A percentile compares a stretch with the other conserved stretches of the same genome.
phyloP scores from a whole-genome alignment of 768 basidiomycete species.

The Suillus paluster region DNA sequence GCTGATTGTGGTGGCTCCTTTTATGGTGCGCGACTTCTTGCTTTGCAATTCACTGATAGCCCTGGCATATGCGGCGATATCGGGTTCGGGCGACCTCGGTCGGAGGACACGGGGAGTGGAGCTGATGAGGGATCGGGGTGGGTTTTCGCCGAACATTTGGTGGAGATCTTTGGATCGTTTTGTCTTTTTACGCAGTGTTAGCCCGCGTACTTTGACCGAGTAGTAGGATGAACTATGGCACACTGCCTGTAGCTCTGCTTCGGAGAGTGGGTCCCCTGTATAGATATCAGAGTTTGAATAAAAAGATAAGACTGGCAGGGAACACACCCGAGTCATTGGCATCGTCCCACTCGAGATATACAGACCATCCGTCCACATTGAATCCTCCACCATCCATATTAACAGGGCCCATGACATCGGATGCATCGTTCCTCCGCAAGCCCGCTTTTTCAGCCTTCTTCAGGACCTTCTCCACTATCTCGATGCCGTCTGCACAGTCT shows the following conservation, averaged over 20 bases:
- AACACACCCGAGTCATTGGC: conserved; percentile 56
- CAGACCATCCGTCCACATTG: conserved; percentile 90
- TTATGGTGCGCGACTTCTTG: conserved; percentile 38
- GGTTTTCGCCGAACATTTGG: conserved; percentile 51
- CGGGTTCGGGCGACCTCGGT: too few species aligned
- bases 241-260: conserved; percentile 75
- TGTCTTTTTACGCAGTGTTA: conserved; percentile 70
- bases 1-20: conserved; percentile 93
- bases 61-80: conserved; percentile 34
- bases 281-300: not conserved
- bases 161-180: conserved; percentile 48
- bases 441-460: conserved; percentile 82
- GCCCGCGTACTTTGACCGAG: conserved; percentile 78
- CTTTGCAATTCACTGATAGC: conserved; percentile 31
- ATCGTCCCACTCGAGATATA: conserved; percentile 66
- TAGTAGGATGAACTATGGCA: conserved; percentile 80
- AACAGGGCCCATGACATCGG: conserved; percentile 49
- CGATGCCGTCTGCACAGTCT: conserved; percentile 78
- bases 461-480: conserved; percentile 86
- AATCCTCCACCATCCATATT: conserved; percentile 76
- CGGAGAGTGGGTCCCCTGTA: conserved; percentile 70
- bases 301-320: conserved; percentile 17
- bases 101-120: too few species aligned
- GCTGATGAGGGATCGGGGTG: conserved; percentile 13
- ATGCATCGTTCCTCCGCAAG: conserved; percentile 44